Conservation (phyloP, 2,329 filamentous ascomycete species). For the Lasiodiplodia gonubiensis region DNA sequence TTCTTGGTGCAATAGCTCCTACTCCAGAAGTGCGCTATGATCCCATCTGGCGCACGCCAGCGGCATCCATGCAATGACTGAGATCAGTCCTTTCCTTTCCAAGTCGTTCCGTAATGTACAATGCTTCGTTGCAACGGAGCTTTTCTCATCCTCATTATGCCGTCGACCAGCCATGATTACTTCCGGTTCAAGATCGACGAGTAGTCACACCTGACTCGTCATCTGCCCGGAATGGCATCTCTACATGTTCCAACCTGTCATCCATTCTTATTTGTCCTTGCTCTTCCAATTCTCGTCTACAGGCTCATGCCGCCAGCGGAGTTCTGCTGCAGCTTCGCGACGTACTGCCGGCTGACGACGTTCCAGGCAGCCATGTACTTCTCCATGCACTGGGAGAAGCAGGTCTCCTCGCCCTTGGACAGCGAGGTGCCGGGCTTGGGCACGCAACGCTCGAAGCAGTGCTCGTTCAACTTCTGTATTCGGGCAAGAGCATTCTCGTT, state of each 20-base stretch:
- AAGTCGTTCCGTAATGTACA: slow-evolving; percentile 16
- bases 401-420: slow-evolving; percentile 56
- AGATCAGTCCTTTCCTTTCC: neutral
- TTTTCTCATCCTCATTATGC: neutral
- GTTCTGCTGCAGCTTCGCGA: slow-evolving; percentile 52
- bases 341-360: slow-evolving; percentile 56
- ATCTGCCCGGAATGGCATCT: neutral
- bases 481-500: no score
- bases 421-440: slow-evolving; percentile 58
- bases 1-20: neutral
- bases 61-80: neutral
- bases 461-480: slow-evolving; percentile 59
- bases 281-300: neutral
- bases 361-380: slow-evolving; percentile 63
- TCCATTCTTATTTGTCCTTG: neutral
- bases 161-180: neutral
- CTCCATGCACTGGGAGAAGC: slow-evolving; percentile 60
- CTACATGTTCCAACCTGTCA: neutral
- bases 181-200: neutral
- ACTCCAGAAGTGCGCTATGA: neutral
- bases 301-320: slow-evolving; percentile 7
- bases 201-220: neutral
- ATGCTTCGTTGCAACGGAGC: neutral
- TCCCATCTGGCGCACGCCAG: slow-evolving; percentile 5
- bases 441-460: slow-evolving; percentile 63